Base-by-base conservation (phyloP, 352 stramenopile species). In the Phytophthora meadii region DNA sequence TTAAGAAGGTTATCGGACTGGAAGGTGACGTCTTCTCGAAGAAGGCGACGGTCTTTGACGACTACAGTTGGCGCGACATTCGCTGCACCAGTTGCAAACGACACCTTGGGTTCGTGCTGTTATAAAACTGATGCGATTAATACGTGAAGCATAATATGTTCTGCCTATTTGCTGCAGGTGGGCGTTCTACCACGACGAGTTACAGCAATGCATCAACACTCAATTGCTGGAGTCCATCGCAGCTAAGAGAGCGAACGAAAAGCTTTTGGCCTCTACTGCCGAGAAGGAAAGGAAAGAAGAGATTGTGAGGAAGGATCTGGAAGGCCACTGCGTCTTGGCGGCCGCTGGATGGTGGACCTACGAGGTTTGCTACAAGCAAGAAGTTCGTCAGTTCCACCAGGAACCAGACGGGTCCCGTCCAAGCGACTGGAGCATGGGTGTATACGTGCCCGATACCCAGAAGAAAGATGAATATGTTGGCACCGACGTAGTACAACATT, bases 381-480 rank as follows among this genome's bases (percentile, higher is more conserved):
- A 95, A 52, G 84, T 95, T 32, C 86, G 84, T 2, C 88, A 95
- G 62, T 95, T 75, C 57, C 88, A 95, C 68, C 66, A 94, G 70
- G 88, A 95, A 50, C 34, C 69, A 0, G 88, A 94, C 48, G 85
- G 86, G 22, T 84, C 74, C 12, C 83, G 84, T 15, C 63, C 84
- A 19, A 91, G 71, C 46, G 85, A 95, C 55, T 95, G 88, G 88
- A 95, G 88, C 58, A 92, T 95, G 82, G 88, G 88, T 5, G 66
- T 82, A 2, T 94, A 78, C 51, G 77, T 87, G 2, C 45, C 59
- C 0, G 72, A 81, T 14, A 56, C 59, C 8, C 68, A 73, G 24
- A 66, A 70, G 2, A 65, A 37, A 9, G 68, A 79, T 22, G 27
- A 50, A 1, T 61, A 72, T 46, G 41, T 52, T 5, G 72, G 59